Evolutionary conservation across 345 rosid species (phyloP), one percentile per base, ranked within the genome.

Genomic region (Eucalyptus viminalis): DNA sequence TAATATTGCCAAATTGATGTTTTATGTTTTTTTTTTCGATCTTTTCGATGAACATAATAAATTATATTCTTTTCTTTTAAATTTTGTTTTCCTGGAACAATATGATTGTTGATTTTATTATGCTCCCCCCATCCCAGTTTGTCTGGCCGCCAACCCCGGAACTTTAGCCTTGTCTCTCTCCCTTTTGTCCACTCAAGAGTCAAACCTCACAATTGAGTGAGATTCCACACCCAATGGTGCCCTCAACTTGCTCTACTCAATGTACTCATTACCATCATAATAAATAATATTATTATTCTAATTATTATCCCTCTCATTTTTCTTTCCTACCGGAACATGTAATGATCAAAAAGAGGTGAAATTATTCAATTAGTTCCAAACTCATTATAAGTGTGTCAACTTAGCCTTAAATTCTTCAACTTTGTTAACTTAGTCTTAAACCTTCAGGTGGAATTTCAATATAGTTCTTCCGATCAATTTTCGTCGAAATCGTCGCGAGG

Each of bases 321-420:
- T 1, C 2, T 37, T 6, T 10, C 45, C 24, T 37, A 72, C 8
- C 3, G 0, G 5, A 0, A 19, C 14, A 72, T 19, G 45, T 37
- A 19, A 37, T 6, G 8, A 11, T 37, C 3, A 4, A 37, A 34
- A 34, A 19, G 27, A 19, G 45, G 14, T 11, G 0, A 3, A 72
- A 34, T 72, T 34, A 17, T 21, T 14, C 14, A 2, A 10, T 19
- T 11, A 10, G 9, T 19, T 10, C 4, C 4, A 72, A 19, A 72
- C 4, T 11, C 11, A 14, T 31, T 31, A 2, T 15, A 67, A 7
- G 9, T 8, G 10, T 31, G 6, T 31, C 3, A 8, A 31, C 31
- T 31, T 31, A n/a, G 6, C 3, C 22, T 34, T 15, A 15, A 31
- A 16, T 6, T 67, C 24, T 17, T 5, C 4, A 10, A 72, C 2